Conservation (phyloP, 2,329 filamentous ascomycete genomes). For the Cadophora sp. region DNA sequence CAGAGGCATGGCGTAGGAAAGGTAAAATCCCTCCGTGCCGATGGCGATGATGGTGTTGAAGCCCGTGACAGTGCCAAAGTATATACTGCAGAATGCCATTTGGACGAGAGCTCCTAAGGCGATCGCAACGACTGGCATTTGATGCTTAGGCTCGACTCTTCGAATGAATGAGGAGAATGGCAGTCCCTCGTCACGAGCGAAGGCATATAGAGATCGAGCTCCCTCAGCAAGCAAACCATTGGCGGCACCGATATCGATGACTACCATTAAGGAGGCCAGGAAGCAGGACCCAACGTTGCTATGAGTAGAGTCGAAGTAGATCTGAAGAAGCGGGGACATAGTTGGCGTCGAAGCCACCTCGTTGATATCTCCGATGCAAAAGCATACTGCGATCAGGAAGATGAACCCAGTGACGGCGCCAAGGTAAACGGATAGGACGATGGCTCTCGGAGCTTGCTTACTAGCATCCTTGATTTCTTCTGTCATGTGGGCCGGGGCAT, state of each 20-base stretch:
- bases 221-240: constrained; percentile 47
- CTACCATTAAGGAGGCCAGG: constrained; percentile 53
- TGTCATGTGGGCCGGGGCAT: constrained; percentile 57
- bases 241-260: constrained; percentile 49
- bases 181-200: constrained; percentile 58
- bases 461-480: constrained; percentile 60
- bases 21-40: constrained; percentile 63
- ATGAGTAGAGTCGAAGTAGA: constrained; percentile 55
- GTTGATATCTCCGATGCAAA: constrained; percentile 58
- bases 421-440: constrained; percentile 54
- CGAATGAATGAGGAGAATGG: constrained; percentile 56
- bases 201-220: constrained; percentile 50
- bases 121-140: constrained; percentile 57
- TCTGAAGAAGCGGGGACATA: constrained; percentile 56
- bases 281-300: constrained; percentile 53
- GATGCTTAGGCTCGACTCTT: constrained; percentile 52
- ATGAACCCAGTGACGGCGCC: constrained; percentile 55
- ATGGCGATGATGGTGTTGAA: constrained; percentile 64
- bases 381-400: constrained; percentile 56
- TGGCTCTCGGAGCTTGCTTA: constrained; percentile 56
- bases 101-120: constrained; percentile 55
- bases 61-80: constrained; percentile 60
- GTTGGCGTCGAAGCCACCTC: constrained; percentile 50
- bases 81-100: constrained; percentile 59
- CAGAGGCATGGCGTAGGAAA: constrained; percentile 63